A percentile compares a stretch with the other conserved stretches of the same genome.
Evolutionary conservation across 306 rosid genomes (phyloP).

Genomic region (Vicia faba): DNA sequence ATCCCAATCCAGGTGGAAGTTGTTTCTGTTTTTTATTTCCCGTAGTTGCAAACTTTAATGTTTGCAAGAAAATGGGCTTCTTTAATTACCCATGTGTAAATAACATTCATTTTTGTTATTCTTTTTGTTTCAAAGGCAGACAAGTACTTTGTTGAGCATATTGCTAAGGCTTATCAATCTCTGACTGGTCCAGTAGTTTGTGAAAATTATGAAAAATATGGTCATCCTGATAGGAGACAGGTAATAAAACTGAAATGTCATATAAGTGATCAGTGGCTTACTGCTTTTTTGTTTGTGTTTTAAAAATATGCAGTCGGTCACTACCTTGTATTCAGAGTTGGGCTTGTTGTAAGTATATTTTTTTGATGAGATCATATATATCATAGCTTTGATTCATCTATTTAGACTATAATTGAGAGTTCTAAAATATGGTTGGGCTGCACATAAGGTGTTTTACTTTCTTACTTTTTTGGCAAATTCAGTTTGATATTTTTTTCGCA

Average conservation of each 20-base stretch:
- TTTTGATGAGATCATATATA: too few species aligned
- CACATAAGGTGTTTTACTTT: too few species aligned
- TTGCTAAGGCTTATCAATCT: conserved; percentile 97
- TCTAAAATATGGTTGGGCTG: too few species aligned
- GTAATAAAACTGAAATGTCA: conserved; percentile 45
- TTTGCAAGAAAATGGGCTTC: conserved; percentile 8
- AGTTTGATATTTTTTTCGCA: too few species aligned
- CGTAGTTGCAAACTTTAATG: conserved; percentile 21
- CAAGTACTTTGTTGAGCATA: conserved; percentile 81
- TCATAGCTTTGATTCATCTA: too few species aligned
- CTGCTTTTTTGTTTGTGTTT: conserved; percentile 6
- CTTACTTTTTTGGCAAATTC: too few species aligned
- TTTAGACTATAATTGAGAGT: too few species aligned
- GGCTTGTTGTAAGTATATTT: too few species aligned
- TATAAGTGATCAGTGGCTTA: conserved; percentile 23
- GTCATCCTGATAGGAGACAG: conserved; percentile 99
- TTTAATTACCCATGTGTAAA: conserved; percentile 19
- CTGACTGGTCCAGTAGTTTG: conserved; percentile 86
- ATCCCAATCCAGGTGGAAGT: conserved; percentile 93
- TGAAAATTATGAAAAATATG: conserved; percentile 93
- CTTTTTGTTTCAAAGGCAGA: conserved; percentile 64
- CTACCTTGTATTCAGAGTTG: background rate
- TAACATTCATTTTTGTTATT: conserved; percentile 4
- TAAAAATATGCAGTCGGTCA: background rate
- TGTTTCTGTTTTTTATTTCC: conserved; percentile 43